Conservation (phyloP, 805 yeast species). For the Saccharomycopsis capsularis region DNA sequence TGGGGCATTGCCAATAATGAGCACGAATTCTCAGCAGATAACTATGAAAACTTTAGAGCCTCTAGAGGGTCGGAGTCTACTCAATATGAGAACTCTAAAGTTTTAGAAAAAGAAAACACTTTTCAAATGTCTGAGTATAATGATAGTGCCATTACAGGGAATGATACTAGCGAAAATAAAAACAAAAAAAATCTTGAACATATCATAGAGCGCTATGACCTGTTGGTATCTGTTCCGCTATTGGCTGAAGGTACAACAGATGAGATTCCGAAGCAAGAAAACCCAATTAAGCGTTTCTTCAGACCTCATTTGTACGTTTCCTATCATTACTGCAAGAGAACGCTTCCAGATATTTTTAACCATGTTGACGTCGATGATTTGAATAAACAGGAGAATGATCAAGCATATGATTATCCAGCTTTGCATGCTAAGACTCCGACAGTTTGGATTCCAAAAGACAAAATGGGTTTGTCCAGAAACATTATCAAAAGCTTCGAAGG, state of each 20-base stretch:
- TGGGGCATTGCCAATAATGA: neutral
- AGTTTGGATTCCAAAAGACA: slow-evolving; percentile 92
- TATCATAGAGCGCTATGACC: slow-evolving; percentile 9
- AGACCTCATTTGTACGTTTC: slow-evolving; percentile 49
- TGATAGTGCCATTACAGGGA: neutral
- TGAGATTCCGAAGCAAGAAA: slow-evolving; percentile 27
- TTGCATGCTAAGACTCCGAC: slow-evolving; percentile 60
- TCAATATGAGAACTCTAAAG: neutral
- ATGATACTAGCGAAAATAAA: neutral
- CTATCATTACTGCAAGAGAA: slow-evolving; percentile 40
- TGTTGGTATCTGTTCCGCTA: slow-evolving; percentile 42
- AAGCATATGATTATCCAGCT: slow-evolving; percentile 75
- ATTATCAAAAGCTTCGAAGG: slow-evolving; percentile 51
- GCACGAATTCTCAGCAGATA: neutral
- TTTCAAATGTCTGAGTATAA: neutral
- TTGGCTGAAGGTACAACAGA: slow-evolving; percentile 58
- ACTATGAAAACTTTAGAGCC: neutral
- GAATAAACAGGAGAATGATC: slow-evolving; percentile 40
- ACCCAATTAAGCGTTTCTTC: slow-evolving; percentile 39
- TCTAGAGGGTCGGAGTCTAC: slow-evolving; percentile 3
- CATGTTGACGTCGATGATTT: slow-evolving; percentile 40
- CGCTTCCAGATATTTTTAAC: slow-evolving; percentile 54
- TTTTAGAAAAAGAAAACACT: slow-evolving; percentile 11
- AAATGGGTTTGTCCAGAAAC: slow-evolving; percentile 66
- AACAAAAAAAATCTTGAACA: neutral